Evolutionary conservation across 495 filamentous ascomycete species (phyloP).

Genomic region (Aspergillus taichungensis): DNA sequence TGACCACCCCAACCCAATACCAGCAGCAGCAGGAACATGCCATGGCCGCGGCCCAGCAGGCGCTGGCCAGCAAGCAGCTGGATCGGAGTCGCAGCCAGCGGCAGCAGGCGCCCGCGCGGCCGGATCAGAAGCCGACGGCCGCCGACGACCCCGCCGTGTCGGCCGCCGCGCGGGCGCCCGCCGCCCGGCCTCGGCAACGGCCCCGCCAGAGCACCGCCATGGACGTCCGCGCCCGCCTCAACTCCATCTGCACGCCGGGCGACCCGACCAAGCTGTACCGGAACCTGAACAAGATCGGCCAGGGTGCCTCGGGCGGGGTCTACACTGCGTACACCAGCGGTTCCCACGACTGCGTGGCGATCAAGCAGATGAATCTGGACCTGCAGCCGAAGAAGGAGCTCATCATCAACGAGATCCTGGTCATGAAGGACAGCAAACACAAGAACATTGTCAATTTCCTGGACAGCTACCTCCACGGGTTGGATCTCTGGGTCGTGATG

Average conservation of each 20-base stretch:
- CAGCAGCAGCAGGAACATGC: conserved; percentile 81
- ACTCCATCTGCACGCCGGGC: conserved; percentile 79
- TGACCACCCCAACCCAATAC: conserved; percentile 47
- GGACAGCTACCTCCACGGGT: conserved; percentile 81
- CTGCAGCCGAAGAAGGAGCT: conserved; percentile 98
- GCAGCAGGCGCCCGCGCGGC: conserved; percentile 31
- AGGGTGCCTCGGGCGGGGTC: conserved; percentile 94
- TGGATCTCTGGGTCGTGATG: conserved; percentile 98
- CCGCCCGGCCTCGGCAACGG: conserved; percentile 65
- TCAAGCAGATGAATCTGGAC: conserved; percentile 99
- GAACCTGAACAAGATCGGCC: conserved; percentile 88
- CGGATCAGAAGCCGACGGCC: conserved; percentile 19
- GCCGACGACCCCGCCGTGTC: conserved; percentile 21
- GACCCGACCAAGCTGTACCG: conserved; percentile 84
- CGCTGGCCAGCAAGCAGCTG: conserved; percentile 45
- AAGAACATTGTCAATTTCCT: conserved; percentile 99
- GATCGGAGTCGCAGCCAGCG: conserved; percentile 63
- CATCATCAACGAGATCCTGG: conserved; percentile 97
- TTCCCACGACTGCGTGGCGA: conserved; percentile 82
- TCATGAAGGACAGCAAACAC: conserved; percentile 98
- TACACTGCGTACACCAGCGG: conserved; percentile 83
- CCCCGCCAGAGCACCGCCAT: conserved; percentile 63
- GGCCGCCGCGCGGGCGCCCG: conserved; percentile 51
- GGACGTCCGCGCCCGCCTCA: conserved; percentile 75
- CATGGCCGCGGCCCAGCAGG: conserved; percentile 64